Evolutionary conservation across 1,284 basidiomycete species (phyloP), one percentile per base, ranked within the genome.

Genomic region (Phellinidium pouzarii): DNA sequence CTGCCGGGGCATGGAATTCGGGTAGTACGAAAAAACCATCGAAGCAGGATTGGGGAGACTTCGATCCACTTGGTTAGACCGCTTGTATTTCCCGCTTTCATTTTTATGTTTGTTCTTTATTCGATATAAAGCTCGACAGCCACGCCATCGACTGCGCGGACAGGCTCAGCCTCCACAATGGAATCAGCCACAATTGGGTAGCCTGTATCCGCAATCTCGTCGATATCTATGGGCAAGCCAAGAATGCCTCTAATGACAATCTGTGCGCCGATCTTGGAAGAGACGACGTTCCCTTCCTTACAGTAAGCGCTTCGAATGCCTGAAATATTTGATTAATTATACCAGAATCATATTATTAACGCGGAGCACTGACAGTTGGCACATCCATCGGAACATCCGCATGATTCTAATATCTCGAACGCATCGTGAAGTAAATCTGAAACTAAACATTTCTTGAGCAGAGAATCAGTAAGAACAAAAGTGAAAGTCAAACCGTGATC

Each of bases 31-130:
- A 75, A 52, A 77, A 74, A 53, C 64, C 75, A 12, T 72, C 79
- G 29, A 82, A 82, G 59, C 74, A 79, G 58, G 82, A 83, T 56
- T 89, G 84, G 84, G 80, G 79, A 22, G 87, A 87, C 63, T 91
- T 91, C 63, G 87, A 91, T 70, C 87, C 87, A 26, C 68, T 87
- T 42, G 69, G 71, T 44, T 34, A 79, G 61, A 31, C 8, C 17
- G 36, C 11, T 27, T 20, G 22, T 25, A 49, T 31, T 40, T 37
- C 14, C 4, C 17, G 11, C 3, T 23, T 19, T 11, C 29, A 38
- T 36, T 40, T 44, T 44, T 20, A 23, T 23, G 11, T 8, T 11
- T 6, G 14, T 29, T 6, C 11, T 36, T 37, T 37, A 52, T 26
- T 50, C 47, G n/a, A 37, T 45, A 31, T 53, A 52, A 6, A 43